Percentiles rank a stretch among this genome's conserved stretches.
phyloP scores from a whole-genome alignment of 768 basidiomycete species.

The Trametes elegans region DNA sequence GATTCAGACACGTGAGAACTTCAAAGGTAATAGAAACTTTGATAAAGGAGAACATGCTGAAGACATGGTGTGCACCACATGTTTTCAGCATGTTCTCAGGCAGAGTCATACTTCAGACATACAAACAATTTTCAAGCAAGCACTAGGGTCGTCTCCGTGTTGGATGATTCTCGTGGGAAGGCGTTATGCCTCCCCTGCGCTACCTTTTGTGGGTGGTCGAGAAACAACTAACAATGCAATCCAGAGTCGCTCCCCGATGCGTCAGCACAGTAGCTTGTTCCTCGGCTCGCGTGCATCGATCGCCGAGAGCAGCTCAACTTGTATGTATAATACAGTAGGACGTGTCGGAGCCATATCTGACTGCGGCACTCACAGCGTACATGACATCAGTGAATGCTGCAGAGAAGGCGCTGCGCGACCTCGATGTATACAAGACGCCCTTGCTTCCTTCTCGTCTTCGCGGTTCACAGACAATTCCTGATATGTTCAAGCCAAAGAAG shows the following conservation, averaged over 20 bases:
- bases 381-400: constrained; percentile 47
- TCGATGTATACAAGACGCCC: constrained; percentile 79
- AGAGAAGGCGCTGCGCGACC: constrained; percentile 65
- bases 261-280: constrained; percentile 17
- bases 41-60: neutral
- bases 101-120: constrained; percentile 30
- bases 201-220: too few species aligned
- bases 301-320: constrained; percentile 3
- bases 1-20: neutral
- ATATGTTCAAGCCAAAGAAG: constrained; percentile 60
- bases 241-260: constrained; percentile 17
- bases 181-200: too few species aligned
- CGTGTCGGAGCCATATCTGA: neutral
- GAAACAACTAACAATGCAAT: neutral
- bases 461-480: constrained; percentile 45
- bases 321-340: neutral
- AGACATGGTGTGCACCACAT: neutral
- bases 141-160: too few species aligned
- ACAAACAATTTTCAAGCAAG: too few species aligned
- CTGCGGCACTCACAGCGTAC: neutral
- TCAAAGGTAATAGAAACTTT: neutral
- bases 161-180: neutral
- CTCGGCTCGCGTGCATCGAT: constrained; percentile 11
- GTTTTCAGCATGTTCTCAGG: neutral
- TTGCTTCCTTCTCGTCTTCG: constrained; percentile 63